Conservation (phyloP, 352 stramenopile species). For the Halophytophthora batemanensis region DNA sequence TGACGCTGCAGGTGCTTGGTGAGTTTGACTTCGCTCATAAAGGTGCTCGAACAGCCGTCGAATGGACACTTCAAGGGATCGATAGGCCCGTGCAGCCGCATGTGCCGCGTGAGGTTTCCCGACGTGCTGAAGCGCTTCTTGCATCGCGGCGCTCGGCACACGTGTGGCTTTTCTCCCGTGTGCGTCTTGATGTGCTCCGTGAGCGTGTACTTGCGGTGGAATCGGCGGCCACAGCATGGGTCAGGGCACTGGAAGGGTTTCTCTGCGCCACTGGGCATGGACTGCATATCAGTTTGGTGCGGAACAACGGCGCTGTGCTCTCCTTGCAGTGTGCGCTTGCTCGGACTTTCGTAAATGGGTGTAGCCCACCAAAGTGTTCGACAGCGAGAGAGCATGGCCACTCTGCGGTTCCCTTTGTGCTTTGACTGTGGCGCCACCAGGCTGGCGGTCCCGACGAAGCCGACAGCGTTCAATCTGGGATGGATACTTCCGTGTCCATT, state of each 20-base stretch:
- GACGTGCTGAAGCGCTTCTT: conserved; percentile 55
- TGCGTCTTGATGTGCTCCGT: conserved; percentile 62
- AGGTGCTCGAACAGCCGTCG: conserved; percentile 24
- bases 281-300: not conserved
- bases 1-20: conserved; percentile 49
- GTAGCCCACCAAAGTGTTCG: no score
- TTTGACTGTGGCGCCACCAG: no score
- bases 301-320: no score
- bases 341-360: no score
- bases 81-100: conserved; percentile 39
- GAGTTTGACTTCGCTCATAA: conserved; percentile 39
- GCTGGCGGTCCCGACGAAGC: no score
- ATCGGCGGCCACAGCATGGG: conserved; percentile 19
- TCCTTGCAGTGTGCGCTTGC: no score
- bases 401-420: no score
- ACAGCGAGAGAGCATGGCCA: no score
- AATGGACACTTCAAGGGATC: conserved; percentile 30
- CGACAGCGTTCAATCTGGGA: no score
- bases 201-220: conserved; percentile 57
- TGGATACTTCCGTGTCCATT: no score
- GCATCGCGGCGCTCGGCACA: conserved; percentile 33
- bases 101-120: conserved; percentile 58
- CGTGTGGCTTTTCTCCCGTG: conserved; percentile 48
- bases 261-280: conserved; percentile 5
- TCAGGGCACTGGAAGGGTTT: conserved; percentile 25